phyloP scores from a whole-genome alignment of 257 asterid species.

The Petrea volubilis region DNA sequence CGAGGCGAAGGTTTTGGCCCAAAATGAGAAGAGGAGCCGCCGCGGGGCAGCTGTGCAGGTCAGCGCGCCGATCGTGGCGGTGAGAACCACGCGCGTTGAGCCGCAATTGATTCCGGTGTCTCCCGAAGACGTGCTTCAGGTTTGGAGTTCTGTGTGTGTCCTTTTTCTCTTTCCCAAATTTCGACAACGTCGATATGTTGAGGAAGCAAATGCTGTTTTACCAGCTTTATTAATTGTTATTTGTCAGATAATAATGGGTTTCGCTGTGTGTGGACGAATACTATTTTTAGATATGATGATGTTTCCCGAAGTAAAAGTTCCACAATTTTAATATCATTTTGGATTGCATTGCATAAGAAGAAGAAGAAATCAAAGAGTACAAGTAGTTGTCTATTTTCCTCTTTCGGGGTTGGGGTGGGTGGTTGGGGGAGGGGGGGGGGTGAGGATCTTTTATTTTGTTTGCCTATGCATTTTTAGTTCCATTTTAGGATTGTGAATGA shows the following conservation, averaged over 20 bases:
- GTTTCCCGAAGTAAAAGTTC: neutral
- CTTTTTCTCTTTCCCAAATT: neutral
- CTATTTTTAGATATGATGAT: neutral
- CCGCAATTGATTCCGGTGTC: constrained; percentile 57
- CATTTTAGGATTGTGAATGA: neutral
- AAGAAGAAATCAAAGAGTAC: neutral
- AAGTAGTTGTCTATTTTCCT: too few species aligned
- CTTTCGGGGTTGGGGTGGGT: too few species aligned
- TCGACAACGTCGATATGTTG: constrained; percentile 14
- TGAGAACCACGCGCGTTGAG: constrained; percentile 39
- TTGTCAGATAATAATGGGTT: neutral
- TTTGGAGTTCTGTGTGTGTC: neutral
- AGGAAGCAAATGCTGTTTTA: constrained; percentile 2
- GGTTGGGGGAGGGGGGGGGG: too few species aligned
- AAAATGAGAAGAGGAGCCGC: constrained; percentile 33
- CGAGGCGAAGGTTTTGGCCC: constrained; percentile 44
- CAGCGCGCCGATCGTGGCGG: constrained; percentile 42
- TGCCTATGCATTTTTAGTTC: neutral
- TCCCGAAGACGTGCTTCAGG: constrained; percentile 49
- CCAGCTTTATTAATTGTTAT: neutral
- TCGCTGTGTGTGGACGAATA: neutral
- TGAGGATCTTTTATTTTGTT: neutral
- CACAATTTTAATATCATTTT: neutral
- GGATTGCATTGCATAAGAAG: neutral
- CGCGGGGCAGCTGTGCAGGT: constrained; percentile 45